Percentiles rank a stretch among this genome's conserved stretches.
Evolutionary conservation across 208 protist species (phyloP).

Genomic region (Trypanosoma cruzi): DNA sequence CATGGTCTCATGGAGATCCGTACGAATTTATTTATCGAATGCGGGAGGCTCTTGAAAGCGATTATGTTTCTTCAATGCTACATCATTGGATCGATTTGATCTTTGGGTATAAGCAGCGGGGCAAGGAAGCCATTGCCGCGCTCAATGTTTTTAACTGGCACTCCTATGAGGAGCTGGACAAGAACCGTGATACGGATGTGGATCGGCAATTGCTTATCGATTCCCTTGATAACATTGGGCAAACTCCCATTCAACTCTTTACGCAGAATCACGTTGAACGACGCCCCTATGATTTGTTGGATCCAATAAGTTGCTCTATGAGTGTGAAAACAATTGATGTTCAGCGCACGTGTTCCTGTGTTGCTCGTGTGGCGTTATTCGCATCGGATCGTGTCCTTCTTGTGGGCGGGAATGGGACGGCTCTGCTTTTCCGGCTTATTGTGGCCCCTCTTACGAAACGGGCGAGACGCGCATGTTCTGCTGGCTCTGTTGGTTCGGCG

Average conservation of each 20-base stretch:
- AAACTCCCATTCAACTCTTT: conserved; percentile 97
- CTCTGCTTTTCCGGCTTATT: conserved; percentile 25
- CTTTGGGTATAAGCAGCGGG: conserved; percentile 98
- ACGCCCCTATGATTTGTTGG: conserved; percentile 35
- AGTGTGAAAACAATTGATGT: conserved; percentile 49
- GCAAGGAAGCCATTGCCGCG: conserved; percentile 94
- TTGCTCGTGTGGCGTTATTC: conserved; percentile 37
- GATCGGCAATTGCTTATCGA: conserved; percentile 81
- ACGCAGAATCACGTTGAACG: conserved; percentile 80
- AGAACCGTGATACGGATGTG: conserved; percentile 27
- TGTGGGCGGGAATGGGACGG: conserved; percentile 41
- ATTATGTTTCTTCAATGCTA: conserved; percentile 96
- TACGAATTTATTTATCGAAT: conserved; percentile 95
- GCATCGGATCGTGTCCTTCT: conserved; percentile 35
- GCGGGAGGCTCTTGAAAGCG: conserved; percentile 96
- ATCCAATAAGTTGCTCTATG: conserved; percentile 38
- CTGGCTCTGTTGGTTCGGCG: background rate
- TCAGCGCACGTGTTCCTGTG: conserved; percentile 46
- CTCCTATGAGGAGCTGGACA: conserved; percentile 95
- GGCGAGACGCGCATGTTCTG: background rate
- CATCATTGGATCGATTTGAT: conserved; percentile 99
- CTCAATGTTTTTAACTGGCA: conserved; percentile 98
- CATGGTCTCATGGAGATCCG: conserved; percentile 91
- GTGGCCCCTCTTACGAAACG: conserved; percentile 11
- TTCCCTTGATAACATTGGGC: conserved; percentile 97